phyloP scores from a whole-genome alignment of 225 moss, liverwort and hornwort genomes.

The Antitrichia curtipendula region DNA sequence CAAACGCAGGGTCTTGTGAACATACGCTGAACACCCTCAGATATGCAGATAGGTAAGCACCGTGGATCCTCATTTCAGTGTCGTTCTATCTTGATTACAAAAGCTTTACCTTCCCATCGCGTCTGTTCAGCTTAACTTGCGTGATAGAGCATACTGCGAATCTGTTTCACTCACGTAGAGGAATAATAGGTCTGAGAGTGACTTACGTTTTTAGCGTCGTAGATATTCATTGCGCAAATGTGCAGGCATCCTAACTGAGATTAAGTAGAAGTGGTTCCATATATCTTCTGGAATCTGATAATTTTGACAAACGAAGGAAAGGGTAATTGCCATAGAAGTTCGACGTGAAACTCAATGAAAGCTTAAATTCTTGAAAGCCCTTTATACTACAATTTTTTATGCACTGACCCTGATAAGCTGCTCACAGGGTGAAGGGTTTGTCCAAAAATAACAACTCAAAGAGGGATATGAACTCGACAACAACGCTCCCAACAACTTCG shows the following conservation, averaged over 20 bases:
- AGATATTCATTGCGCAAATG: neutral
- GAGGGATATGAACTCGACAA: conserved; percentile 34
- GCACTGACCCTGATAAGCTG: neutral
- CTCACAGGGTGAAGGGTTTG: conserved; percentile 80
- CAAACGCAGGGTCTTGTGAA: conserved; percentile 97
- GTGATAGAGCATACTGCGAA: neutral
- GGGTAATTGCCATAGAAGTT: neutral
- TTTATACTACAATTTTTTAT: neutral
- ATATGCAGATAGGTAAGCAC: conserved; percentile 87
- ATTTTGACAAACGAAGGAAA: neutral
- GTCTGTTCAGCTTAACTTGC: neutral
- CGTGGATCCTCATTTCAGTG: neutral
- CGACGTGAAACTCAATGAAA: neutral
- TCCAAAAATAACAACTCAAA: conserved; percentile 83
- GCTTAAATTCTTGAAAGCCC: neutral
- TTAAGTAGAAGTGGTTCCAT: neutral
- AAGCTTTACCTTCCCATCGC: neutral
- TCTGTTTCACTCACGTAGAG: neutral
- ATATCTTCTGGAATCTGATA: neutral
- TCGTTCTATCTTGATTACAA: neutral
- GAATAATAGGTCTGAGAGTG: neutral
- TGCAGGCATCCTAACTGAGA: neutral
- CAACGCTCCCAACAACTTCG: conserved; percentile 22
- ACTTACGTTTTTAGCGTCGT: neutral
- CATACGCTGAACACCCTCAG: conserved; percentile 95